Evolutionary conservation across 192 early-diverging fungal genomes (phyloP), one percentile per base, ranked within the genome.

Genomic region (Dispira parvispora): DNA sequence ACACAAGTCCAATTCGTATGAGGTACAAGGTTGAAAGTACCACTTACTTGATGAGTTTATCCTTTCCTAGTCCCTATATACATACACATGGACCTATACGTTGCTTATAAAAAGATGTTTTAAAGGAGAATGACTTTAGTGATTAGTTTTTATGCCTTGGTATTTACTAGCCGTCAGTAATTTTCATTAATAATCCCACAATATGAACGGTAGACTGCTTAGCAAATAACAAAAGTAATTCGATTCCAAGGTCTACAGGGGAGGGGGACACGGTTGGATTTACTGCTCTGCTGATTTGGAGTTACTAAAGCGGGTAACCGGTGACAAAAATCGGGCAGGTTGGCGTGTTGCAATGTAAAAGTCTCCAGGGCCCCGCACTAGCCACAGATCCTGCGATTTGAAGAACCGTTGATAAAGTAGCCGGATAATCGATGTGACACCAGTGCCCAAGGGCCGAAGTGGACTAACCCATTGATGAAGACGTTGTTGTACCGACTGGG

Each of bases 1-100:
- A 75, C 93, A 96, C 76, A 91, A 88, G 69, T 78, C 84, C 46
- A 96, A 91, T 68, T 84, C 92, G 44, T 85, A 84, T 58, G 80
- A 83, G 25, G 60, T 49, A 4, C 54, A 76, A 38, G 63, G 47
- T 68, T 23, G 11, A 18, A 18, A 18, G 11, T 18, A 58, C 16
- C n/a, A 18, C 21, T 58, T 23, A 18, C 16, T 28, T 9, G n/a
- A 23, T 26, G 23, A 1, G 16, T 5, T 58, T 18, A 26, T 18
- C 28, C 11, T 58, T 28, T 58, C 28, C 11, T 18, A 8, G 49
- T 4, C 23, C 16, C 49, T 50, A 50, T 50, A 23, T 18, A 50
- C n/a, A 18, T 50, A 23, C 8, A 50, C 49, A 18, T 1, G 23
- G 11, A 46, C 46, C 46, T 18, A 20, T 23, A 23, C 8, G 4